Base-by-base conservation (phyloP, 2,329 filamentous ascomycete genomes). In the Fusarium compactum region DNA sequence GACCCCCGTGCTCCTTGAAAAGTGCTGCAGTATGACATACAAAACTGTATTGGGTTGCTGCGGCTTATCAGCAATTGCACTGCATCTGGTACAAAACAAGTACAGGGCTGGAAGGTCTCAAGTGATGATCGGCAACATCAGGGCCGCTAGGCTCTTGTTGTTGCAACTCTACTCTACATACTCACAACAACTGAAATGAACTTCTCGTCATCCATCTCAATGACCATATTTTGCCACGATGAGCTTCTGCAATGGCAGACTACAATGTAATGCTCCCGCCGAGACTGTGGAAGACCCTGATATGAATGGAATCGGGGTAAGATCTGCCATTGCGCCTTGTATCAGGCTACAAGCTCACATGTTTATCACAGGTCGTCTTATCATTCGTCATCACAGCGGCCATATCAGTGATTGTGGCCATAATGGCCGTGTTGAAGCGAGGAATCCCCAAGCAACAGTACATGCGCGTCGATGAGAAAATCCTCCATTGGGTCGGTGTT, bases 271-370 rank as follows among this genome's bases (percentile, higher is more conserved):
- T 27, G 18, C 25, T 22, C 34, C 38, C 7, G 51, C 56, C 9
- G 56, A 58, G 30, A 34, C 45, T 15, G 46, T 62, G 38, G 56
- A 62, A 45, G 67, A 70, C 20, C 44, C 67, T 43, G 62, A 70
- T 24, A 70, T 70, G 67, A 54, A 70, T 11, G 67, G 67, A 27
- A 67, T 70, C 34, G 67, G 53, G 24, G 67, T 59, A 52, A 47
- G 48, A 25, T 18, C 12, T 30, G n/a, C 11, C 18, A 14, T 15
- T 53, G 16, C 20, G 25, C 24, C 38, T 14, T 30, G 11, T 41
- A n/a, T 24, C 12, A 22, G 10, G 11, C 20, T 12, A 5, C 30
- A 32, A 24, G 15, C 54, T 66, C 29, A 65, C 62, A 34, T 45
- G 25, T 30, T 32, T 8, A 24, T 22, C 34, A 15, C 16, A 69